Evolutionary conservation across 2,329 filamentous ascomycete species (phyloP), one percentile per base, ranked within the genome.

Genomic region (Pseudogymnoascus sp.): DNA sequence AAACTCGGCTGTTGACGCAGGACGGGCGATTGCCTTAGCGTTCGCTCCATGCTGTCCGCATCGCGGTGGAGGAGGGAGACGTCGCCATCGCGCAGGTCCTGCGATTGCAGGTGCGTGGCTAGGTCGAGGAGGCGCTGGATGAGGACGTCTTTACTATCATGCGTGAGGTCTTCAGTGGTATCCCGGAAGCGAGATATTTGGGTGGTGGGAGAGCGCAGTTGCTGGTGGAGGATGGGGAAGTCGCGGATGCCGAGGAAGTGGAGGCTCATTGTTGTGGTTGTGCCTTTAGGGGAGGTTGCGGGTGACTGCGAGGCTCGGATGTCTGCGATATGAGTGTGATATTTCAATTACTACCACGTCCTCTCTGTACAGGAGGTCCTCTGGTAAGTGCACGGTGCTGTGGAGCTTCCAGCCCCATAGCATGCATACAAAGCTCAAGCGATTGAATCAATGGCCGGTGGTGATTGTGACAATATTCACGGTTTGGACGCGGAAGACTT

Each of bases 41-140:
- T 64, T 5, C 63, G 60, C 59, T 77, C 75, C 30, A 77, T 72
- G 41, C 68, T 70, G 43, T 75, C 72, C 22, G 77, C 70, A 58
- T 74, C 70, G 15, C 68, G 66, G 43, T 75, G 71, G 9, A 76
- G 68, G 12, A 67, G 65, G 11, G 66, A 67, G 12, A 72, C 65
- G 14, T 70, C 68, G n/a, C 63, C 62, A 64, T 69, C 66, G 37
- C 69, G 66, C 2, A 72, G 62, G 37, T 70, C 64, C 30, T 68
- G 64, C 15, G 69, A 68, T 15, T 58, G 53, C n/a, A 73, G 59
- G 18, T 69, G 66, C 22, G 64, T 63, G 2, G 72, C 70, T 12
- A 77, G 64, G 58, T 71, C 70, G 47, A 70, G 67, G 5, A 76
- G 68, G 60, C 71, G 63, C 59, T 72, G 67, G 15, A 72, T 62